A percentile compares a stretch with the other conserved stretches of the same genome.
These are phyloP conservation scores for Neoascochyta sp. DNA, from an alignment of 2,329 filamentous ascomycete genomes.

Conservation along the genomic window DNA sequence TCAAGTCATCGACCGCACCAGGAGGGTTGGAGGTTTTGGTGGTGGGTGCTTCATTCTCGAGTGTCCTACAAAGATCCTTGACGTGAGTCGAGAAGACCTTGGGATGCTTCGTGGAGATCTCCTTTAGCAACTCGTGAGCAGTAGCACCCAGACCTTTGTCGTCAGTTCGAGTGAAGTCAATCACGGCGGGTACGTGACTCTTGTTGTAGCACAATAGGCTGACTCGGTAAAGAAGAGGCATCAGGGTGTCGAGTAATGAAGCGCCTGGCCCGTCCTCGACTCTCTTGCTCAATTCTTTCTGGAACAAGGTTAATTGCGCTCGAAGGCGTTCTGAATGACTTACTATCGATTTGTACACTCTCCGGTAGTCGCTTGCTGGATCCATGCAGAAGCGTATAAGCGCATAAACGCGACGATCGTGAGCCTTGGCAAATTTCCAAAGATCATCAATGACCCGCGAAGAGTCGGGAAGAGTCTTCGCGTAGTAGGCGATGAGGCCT, in stretches of 20 bases:
- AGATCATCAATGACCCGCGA: constrained; percentile 70
- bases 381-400: constrained; percentile 82
- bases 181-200: constrained; percentile 86
- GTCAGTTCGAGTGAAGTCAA: constrained; percentile 81
- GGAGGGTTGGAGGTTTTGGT: constrained; percentile 64
- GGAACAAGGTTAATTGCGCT: constrained; percentile 8
- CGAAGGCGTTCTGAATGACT: constrained; percentile 3
- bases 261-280: constrained; percentile 63
- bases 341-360: constrained; percentile 75
- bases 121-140: constrained; percentile 84
- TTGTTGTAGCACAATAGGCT: constrained; percentile 87
- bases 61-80: constrained; percentile 81
- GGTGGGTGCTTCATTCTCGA: constrained; percentile 76
- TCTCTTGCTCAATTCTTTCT: constrained; percentile 79
- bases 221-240: constrained; percentile 77
- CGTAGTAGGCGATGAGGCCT: constrained; percentile 68
- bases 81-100: constrained; percentile 91
- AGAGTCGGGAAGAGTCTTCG: constrained; percentile 72
- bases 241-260: constrained; percentile 72
- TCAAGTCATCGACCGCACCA: constrained; percentile 81
- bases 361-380: constrained; percentile 85
- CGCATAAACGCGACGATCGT: constrained; percentile 86
- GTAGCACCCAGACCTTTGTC: constrained; percentile 71
- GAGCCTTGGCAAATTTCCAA: constrained; percentile 83
- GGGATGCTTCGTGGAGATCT: constrained; percentile 85